phyloP scores from a whole-genome alignment of 768 basidiomycete genomes.

The Filobasidium floriforme region DNA sequence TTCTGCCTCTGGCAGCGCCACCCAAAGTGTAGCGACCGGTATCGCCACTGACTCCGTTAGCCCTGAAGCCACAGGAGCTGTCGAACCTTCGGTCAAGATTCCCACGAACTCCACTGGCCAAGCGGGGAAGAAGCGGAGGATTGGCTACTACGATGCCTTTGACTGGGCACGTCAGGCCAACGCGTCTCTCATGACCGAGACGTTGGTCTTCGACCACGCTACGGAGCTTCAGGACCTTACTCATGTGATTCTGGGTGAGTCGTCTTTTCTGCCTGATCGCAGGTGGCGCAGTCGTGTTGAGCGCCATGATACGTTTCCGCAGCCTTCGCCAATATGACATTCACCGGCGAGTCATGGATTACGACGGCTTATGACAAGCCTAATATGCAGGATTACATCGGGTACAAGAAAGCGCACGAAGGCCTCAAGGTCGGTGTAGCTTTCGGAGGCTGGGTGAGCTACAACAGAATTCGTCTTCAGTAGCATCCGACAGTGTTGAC shows the following conservation, averaged over 20 bases:
- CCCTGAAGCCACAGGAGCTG: no score
- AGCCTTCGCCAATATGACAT: slow-evolving; percentile 7
- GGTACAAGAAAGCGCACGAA: not conserved
- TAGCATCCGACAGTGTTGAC: no score
- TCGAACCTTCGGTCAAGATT: no score
- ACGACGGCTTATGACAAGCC: not conserved
- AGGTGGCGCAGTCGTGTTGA: not conserved
- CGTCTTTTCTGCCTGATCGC: not conserved
- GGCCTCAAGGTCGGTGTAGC: not conserved
- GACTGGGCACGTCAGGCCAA: not conserved
- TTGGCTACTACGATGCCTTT: slow-evolving; percentile 3
- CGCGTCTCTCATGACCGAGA: not conserved
- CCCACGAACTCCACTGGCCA: no score
- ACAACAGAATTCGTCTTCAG: no score
- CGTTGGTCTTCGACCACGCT: not conserved
- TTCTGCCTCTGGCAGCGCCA: no score
- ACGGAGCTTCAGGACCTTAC: not conserved
- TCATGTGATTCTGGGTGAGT: slow-evolving; percentile 5
- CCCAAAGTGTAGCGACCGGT: no score
- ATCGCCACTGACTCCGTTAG: no score
- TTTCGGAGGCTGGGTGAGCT: slow-evolving; percentile 4
- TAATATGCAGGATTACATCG: not conserved
- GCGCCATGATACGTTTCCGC: not conserved
- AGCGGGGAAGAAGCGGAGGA: not conserved
- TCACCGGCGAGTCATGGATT: not conserved